Base-by-base conservation (phyloP, 1,284 basidiomycete species). In the Rhodotorula sp. region DNA sequence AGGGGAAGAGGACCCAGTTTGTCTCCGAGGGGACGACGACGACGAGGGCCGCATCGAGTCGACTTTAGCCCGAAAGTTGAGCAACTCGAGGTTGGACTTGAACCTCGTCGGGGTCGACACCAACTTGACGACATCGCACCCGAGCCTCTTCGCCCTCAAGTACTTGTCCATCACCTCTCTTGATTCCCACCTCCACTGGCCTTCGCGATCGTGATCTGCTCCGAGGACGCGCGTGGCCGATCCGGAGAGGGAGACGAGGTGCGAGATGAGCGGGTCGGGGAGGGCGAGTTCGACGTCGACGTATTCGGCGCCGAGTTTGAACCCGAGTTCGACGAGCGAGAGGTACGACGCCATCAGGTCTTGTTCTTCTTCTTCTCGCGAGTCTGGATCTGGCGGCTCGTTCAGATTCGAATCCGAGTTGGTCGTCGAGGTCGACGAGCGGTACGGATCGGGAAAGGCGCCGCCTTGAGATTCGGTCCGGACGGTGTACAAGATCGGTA, bases 401-500 rank as follows among this genome's bases (percentile, higher is more conserved):
- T 43, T 43, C 38, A 14, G 1, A 2, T 43, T 10, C 38, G 38
- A 43, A 14, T 43, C 38, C 38, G 38, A 43, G 38, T 43, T 43
- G 38, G 38, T 2, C 1, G 38, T 43, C 18, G 43, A 26, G 5
- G 28, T 84, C 34, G 34, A 34, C 3, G 34, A 34, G 31, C 15
- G 19, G 49, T 86, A 62, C 4, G 71, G 84, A 77, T 95, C 90
- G 0, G 95, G 94, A 85, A 95, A 95, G 49, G 88, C 87, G 12
- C 97, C 95, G 57, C 95, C 95, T 81, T 99, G 95, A 0, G 89
- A 86, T 38, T 86, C 84, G 2, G 93, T 95, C 34, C 95, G 85
- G 38, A 97, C 91, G 0, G 95, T 97, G 83, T 89, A 98, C 64
- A 99, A 89, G 73, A 98, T 88, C 0, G 95, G 95, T 1, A 99